phyloP scores from a whole-genome alignment of 2,329 filamentous ascomycete species.

The Colletotrichum coccodes region DNA sequence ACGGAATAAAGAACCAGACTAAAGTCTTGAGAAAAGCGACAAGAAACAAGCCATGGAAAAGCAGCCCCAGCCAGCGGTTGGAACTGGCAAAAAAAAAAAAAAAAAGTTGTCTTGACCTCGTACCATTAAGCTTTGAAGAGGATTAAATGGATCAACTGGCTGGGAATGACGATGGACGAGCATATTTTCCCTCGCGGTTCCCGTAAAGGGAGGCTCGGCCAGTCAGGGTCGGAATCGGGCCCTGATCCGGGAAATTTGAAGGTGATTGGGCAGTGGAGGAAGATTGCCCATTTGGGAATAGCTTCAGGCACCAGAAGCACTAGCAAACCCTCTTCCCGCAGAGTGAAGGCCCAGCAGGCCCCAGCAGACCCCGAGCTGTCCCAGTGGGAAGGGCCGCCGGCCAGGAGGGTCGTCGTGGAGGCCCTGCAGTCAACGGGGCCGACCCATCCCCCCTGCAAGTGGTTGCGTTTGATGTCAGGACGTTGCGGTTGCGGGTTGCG shows the following conservation, averaged over 20 bases:
- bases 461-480: conserved; percentile 7
- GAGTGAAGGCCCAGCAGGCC: not conserved
- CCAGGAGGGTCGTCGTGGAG: not conserved
- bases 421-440: not conserved
- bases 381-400: conserved; percentile 16
- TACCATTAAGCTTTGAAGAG: not conserved
- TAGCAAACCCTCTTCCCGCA: conserved; percentile 24
- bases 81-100: not conserved
- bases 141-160: not conserved
- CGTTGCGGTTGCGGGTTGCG: not conserved
- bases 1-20: not conserved
- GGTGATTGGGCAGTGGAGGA: conserved; percentile 26
- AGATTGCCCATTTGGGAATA: conserved; percentile 18
- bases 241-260: conserved; percentile 28
- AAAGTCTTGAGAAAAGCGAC: not conserved
- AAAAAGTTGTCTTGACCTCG: not conserved
- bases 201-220: conserved; percentile 8
- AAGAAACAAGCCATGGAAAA: not conserved
- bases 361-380: not conserved
- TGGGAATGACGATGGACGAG: conserved; percentile 8
- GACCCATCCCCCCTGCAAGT: conserved; percentile 2
- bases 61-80: not conserved
- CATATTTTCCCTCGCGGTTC: conserved; percentile 15
- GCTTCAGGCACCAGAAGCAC: conserved; percentile 25
- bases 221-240: conserved; percentile 21